Conservation (phyloP, 306 rosid species). For the Oemleria cerasiformis region DNA sequence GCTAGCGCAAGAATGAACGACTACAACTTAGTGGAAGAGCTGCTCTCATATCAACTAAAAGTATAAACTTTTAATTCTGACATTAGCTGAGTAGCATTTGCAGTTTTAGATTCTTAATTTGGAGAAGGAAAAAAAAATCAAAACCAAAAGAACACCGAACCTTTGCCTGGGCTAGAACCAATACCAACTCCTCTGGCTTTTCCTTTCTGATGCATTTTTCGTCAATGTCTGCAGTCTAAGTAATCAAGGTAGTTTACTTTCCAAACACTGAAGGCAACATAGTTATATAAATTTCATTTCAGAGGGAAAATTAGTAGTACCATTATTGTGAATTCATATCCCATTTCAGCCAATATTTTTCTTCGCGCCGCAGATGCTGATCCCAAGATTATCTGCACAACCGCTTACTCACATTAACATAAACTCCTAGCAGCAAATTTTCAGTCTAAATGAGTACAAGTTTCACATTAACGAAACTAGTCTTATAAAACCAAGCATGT, state of each 20-base stretch:
- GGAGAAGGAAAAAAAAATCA: background rate
- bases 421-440: background rate
- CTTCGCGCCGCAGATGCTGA: constrained; percentile 68
- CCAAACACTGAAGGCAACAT: background rate
- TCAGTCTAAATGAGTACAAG: background rate
- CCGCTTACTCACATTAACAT: background rate
- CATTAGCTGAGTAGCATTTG: background rate
- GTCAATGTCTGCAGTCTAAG: constrained; percentile 90
- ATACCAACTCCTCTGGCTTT: constrained; percentile 77
- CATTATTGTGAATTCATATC: constrained; percentile 61
- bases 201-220: constrained; percentile 83
- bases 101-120: background rate
- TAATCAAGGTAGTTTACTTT: constrained; percentile 7
- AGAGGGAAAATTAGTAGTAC: constrained; percentile 25
- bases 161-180: constrained; percentile 96
- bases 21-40: too few relatives aligned
- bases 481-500: background rate
- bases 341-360: constrained; percentile 73
- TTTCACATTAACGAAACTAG: background rate
- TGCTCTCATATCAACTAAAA: constrained; percentile 1
- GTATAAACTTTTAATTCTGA: background rate
- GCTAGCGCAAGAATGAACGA: too few relatives aligned
- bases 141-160: constrained; percentile 30
- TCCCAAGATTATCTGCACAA: constrained; percentile 68
- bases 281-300: background rate